These are phyloP conservation scores for Avena insularis DNA, from an alignment of 176 grass and related monocot genomes.

Conservation along the genomic window DNA sequence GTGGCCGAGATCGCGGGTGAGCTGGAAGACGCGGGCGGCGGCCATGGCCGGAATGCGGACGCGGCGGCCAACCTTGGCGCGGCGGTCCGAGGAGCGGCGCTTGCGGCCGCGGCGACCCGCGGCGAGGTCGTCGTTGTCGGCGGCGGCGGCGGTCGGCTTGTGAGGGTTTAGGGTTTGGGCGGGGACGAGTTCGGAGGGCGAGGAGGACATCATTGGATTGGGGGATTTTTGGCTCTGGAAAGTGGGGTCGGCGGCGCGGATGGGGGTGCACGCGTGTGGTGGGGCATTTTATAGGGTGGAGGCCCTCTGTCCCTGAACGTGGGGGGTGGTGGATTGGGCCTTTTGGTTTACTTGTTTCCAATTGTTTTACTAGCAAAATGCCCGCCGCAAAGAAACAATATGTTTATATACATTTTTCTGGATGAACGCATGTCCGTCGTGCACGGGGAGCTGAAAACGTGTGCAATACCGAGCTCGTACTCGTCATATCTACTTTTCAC, in stretches of 20 bases:
- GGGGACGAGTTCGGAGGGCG: constrained; percentile 52
- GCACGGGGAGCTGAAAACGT: no score
- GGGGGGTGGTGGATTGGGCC: not conserved
- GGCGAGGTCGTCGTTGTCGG: not conserved
- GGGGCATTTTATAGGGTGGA: constrained; percentile 23
- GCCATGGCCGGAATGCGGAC: constrained; percentile 78
- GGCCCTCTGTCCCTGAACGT: not conserved
- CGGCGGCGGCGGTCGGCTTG: not conserved
- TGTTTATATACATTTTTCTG: no score
- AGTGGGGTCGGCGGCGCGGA: constrained; percentile 43
- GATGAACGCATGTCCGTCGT: no score
- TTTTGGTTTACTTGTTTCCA: not conserved
- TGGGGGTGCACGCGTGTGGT: constrained; percentile 14
- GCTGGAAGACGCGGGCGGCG: constrained; percentile 83
- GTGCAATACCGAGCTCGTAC: no score
- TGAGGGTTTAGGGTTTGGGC: constrained; percentile 53
- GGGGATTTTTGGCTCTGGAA: constrained; percentile 18
- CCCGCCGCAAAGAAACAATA: no score
- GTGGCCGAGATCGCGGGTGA: constrained; percentile 85
- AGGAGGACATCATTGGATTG: constrained; percentile 48
- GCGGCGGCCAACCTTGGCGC: constrained; percentile 80
- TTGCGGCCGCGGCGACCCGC: not conserved
- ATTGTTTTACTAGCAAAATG: not conserved
- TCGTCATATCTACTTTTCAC: no score
- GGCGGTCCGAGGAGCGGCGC: constrained; percentile 51